Conservation (phyloP, 768 basidiomycete genomes). For the Pleurotus eryngii region DNA sequence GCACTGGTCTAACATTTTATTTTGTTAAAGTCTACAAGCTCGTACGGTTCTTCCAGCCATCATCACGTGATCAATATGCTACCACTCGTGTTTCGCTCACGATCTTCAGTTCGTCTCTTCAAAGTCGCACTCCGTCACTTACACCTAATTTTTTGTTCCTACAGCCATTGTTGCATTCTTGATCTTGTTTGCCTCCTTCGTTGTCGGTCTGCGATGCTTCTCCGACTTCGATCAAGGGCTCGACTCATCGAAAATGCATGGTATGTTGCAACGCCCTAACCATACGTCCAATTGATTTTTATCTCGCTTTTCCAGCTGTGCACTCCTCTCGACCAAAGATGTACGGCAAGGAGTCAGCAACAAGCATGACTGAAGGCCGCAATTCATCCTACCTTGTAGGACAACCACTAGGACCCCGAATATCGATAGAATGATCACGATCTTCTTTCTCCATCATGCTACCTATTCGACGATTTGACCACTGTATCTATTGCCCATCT, state of each 20-base stretch:
- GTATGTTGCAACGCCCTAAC: constrained; percentile 46
- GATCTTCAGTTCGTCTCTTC: constrained; percentile 61
- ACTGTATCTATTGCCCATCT: too few species aligned
- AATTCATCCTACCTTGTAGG: constrained; percentile 51
- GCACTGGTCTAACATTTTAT: neutral
- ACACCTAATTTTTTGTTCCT: neutral
- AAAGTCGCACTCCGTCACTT: neutral
- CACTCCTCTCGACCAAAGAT: constrained; percentile 39
- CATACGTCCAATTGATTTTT: constrained; percentile 20
- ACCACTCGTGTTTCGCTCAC: constrained; percentile 81
- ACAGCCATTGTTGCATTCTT: constrained; percentile 75
- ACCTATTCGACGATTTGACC: too few species aligned
- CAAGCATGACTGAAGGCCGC: constrained; percentile 40
- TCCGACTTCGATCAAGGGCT: constrained; percentile 82
- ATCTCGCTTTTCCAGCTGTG: constrained; percentile 40
- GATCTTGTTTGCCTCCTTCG: constrained; percentile 70
- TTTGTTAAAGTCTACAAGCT: constrained; percentile 78
- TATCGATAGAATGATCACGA: constrained; percentile 68
- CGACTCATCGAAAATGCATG: constrained; percentile 64
- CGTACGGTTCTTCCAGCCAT: constrained; percentile 75
- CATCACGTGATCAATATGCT: constrained; percentile 48
- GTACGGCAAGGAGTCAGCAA: constrained; percentile 34
- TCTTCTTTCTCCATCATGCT: neutral
- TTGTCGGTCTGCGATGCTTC: constrained; percentile 76
- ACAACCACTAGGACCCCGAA: constrained; percentile 53